Base-by-base conservation (phyloP, 345 rosid genomes). In the Pelargonium nanum region DNA sequence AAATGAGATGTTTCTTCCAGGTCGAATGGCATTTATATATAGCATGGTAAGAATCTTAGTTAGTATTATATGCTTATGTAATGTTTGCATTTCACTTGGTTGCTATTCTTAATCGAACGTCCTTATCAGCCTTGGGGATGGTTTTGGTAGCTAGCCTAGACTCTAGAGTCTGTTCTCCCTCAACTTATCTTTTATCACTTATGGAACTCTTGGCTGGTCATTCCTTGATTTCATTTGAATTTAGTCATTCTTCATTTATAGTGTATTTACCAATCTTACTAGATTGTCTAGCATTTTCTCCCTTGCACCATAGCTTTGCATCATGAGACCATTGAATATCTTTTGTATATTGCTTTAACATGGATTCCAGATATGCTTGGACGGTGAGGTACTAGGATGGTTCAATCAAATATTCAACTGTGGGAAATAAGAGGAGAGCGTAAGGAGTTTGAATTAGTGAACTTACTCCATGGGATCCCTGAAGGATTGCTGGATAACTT, bases 1-100 rank as follows among this genome's bases (percentile, higher is more conserved):
- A 59, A 93, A 84, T 74, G 97, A 93, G 78, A 79, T 93, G 91
- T 93, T 93, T 75, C 91, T 89, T 67, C 97, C 97, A 16, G 99
- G 99, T 55, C 82, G 93, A 70, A 87, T 93, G 85, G 64, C 96
- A 60, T 88, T 88, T 77, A 83, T 91, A 54, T 91, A 68, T 71
- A 89, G 81, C 81, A 81, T 80, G 91, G 97, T 91, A 72, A 67
- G 77, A 22, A 48, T 23, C 50, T 40, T 64, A 6, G 9, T 17
- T 15, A 1, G 20, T 19, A 55, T 55, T 32, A 15, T 58, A 1
- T 66, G 23, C 54, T 55, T 67, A 26, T 60, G 32, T 64, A 24
- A 26, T 19, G 22, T 57, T 24, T 44, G 10, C 13, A 22, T 53
- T 19, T 55, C 16, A 0, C 22, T 19, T 57, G 22, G 23, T 1